These are phyloP conservation scores for Alternaria angustiovoidea DNA, from an alignment of 2,329 filamentous ascomycete species.

Conservation along the genomic window DNA sequence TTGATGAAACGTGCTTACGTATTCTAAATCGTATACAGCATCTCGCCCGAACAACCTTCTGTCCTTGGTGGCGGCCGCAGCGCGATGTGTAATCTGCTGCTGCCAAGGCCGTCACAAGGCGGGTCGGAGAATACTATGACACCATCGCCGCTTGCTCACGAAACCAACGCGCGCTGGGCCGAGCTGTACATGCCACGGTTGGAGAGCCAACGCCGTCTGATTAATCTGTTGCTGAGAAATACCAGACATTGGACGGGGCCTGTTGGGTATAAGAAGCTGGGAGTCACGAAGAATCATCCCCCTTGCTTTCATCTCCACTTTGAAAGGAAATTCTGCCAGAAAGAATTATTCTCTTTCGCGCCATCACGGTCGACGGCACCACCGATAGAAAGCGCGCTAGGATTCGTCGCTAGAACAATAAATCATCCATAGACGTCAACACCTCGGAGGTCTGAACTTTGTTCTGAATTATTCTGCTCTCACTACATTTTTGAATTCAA, in stretches of 20 bases:
- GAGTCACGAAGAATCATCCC: constrained; percentile 10
- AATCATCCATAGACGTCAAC: constrained; percentile 23
- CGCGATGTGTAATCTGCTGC: constrained; percentile 26
- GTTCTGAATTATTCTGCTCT: background rate
- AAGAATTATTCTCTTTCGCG: constrained; percentile 6
- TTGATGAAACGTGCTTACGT: constrained; percentile 14
- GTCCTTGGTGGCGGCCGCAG: constrained; percentile 8
- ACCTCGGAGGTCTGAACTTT: background rate
- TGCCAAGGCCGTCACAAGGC: constrained; percentile 43
- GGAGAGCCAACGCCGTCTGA: constrained; percentile 19
- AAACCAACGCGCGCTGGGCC: constrained; percentile 29
- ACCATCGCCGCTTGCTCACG: constrained; percentile 43
- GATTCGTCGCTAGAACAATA: constrained; percentile 22
- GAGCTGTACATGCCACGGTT: constrained; percentile 17
- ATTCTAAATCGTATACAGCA: constrained; percentile 9
- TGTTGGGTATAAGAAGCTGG: constrained; percentile 3
- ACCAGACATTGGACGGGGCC: constrained; percentile 9
- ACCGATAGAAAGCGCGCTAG: constrained; percentile 21
- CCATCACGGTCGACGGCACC: constrained; percentile 1
- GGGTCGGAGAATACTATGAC: constrained; percentile 41
- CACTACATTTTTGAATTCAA: background rate
- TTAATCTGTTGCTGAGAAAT: constrained; percentile 41
- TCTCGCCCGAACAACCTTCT: constrained; percentile 19
- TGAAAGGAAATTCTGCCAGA: constrained; percentile 2
- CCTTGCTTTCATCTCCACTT: background rate